phyloP scores from a whole-genome alignment of 495 filamentous ascomycete genomes.

The Neurospora sp. region DNA sequence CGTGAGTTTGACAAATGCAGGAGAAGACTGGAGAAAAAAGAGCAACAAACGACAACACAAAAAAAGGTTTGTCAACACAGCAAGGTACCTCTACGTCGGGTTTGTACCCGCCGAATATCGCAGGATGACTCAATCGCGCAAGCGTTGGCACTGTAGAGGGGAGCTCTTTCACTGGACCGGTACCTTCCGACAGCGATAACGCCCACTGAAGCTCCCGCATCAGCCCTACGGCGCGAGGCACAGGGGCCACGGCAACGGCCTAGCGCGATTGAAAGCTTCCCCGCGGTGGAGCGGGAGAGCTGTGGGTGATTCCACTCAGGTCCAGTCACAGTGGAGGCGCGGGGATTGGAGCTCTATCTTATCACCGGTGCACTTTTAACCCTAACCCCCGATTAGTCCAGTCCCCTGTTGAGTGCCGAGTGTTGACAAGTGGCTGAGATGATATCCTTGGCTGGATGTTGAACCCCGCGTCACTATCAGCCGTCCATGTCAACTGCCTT shows the following conservation, averaged over 20 bases:
- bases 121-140: background rate
- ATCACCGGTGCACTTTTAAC: background rate
- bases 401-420: background rate
- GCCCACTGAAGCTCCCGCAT: background rate
- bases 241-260: background rate
- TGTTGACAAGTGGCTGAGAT: background rate
- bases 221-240: background rate
- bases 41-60: background rate
- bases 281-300: background rate
- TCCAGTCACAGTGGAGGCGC: background rate
- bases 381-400: background rate
- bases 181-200: background rate
- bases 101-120: background rate
- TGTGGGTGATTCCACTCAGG: background rate
- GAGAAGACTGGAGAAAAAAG: background rate
- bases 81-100: background rate
- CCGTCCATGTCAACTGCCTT: background rate
- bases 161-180: background rate
- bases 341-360: background rate
- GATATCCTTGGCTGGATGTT: background rate
- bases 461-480: background rate
- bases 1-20: background rate
- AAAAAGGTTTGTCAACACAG: background rate
- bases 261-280: background rate
- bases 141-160: background rate